A percentile compares a stretch with the other conserved stretches of the same genome.
Evolutionary conservation across 2,329 filamentous ascomycete genomes (phyloP).

Genomic region (Penicillium olsonii): DNA sequence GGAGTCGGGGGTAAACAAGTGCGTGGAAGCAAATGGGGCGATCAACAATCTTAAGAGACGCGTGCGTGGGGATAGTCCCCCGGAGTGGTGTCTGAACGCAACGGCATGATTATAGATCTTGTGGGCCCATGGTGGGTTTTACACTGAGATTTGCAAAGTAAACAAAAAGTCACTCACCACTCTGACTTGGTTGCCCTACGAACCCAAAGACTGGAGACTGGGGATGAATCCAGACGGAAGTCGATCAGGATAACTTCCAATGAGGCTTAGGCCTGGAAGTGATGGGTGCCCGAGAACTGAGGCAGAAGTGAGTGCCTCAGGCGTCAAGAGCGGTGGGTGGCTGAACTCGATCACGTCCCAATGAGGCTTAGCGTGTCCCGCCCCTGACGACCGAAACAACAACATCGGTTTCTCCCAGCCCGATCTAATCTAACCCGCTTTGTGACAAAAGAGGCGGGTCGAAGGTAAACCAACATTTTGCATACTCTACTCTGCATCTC

Average conservation of each 20-base stretch:
- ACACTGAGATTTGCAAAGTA: not conserved
- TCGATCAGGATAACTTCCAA: conserved; percentile 14
- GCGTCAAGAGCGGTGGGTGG: conserved; percentile 11
- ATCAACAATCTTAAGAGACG: conserved; percentile 22
- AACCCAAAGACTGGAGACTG: conserved; percentile 15
- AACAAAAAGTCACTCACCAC: conserved; percentile 7
- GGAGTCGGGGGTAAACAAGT: conserved; percentile 30
- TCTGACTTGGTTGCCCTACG: conserved; percentile 4
- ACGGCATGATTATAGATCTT: conserved; percentile 6
- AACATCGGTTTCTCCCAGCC: conserved; percentile 18
- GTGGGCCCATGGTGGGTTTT: not conserved
- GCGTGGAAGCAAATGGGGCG: conserved; percentile 42
- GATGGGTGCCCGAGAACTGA: not conserved
- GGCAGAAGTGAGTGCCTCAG: not conserved
- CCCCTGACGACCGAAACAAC: conserved; percentile 30
- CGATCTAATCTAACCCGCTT: conserved; percentile 28
- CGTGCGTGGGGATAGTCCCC: conserved; percentile 43
- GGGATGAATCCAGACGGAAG: conserved; percentile 21
- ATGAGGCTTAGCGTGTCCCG: conserved; percentile 12
- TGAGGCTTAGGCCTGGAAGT: conserved; percentile 1
- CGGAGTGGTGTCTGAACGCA: conserved; percentile 11
- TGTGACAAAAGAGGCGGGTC: conserved; percentile 15
- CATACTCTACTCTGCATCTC: conserved; percentile 5
- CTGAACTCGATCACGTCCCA: conserved; percentile 2
- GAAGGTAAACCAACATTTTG: conserved; percentile 6